These are phyloP conservation scores for Ensete glaucum DNA, from an alignment of 176 grass and related monocot genomes.

Conservation along the genomic window DNA sequence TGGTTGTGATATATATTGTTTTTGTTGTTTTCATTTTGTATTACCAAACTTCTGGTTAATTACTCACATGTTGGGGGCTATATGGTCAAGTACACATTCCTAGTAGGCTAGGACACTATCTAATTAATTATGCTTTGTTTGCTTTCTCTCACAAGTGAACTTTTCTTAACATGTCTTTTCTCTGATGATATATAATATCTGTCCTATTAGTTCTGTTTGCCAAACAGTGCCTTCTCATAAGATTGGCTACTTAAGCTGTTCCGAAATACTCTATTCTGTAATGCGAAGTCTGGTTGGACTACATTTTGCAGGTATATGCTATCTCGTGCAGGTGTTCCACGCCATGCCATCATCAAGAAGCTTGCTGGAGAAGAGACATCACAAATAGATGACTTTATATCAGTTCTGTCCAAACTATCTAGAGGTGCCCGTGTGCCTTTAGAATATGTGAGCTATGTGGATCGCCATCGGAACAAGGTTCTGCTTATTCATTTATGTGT, in stretches of 20 bases:
- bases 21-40: too few relatives aligned
- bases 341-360: slow-evolving; percentile 98
- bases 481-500: slow-evolving; percentile 2
- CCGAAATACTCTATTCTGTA: not conserved
- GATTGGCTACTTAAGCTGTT: not conserved
- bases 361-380: slow-evolving; percentile 75
- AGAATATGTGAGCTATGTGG: slow-evolving; percentile 85
- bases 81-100: too few relatives aligned
- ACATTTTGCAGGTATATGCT: slow-evolving; percentile 81
- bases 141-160: too few relatives aligned
- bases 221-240: too few relatives aligned
- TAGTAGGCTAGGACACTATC: too few relatives aligned
- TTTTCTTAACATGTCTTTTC: too few relatives aligned
- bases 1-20: too few relatives aligned
- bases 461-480: slow-evolving; percentile 94
- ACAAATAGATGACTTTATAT: slow-evolving; percentile 68
- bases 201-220: too few relatives aligned
- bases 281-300: slow-evolving; percentile 5
- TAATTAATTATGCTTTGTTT: too few relatives aligned
- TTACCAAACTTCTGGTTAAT: too few relatives aligned
- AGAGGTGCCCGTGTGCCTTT: slow-evolving; percentile 89
- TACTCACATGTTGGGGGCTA: too few relatives aligned
- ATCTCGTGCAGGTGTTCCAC: slow-evolving; percentile 85
- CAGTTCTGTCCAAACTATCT: slow-evolving; percentile 72
- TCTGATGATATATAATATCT: too few relatives aligned